These are phyloP conservation scores for Gamsiella multidivaricata DNA, from an alignment of 192 early-diverging fungal genomes.

Conservation along the genomic window DNA sequence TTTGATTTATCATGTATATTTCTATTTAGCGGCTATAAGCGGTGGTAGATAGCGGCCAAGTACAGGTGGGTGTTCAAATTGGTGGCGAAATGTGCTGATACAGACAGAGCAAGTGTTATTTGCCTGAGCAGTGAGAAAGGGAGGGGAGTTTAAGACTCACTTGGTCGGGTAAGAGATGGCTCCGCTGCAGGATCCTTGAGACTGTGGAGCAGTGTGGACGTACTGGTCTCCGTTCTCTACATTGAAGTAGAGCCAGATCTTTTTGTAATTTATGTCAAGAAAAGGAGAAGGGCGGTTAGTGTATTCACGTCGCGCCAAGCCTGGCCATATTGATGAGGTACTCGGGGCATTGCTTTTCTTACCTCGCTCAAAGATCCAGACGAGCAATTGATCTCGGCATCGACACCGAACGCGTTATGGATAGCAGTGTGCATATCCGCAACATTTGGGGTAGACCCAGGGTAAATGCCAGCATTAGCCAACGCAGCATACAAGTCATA, in stretches of 20 bases:
- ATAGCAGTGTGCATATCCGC: conserved; percentile 59
- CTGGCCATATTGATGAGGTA: too few relatives aligned
- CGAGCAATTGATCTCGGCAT: conserved; percentile 49
- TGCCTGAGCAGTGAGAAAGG: too few relatives aligned
- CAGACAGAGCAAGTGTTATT: too few relatives aligned
- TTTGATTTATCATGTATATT: neutral
- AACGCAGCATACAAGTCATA: conserved; percentile 70
- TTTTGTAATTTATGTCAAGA: neutral
- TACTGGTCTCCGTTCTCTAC: conserved; percentile 46
- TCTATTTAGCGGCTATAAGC: neutral
- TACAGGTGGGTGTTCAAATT: neutral
- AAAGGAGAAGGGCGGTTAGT: too few relatives aligned
- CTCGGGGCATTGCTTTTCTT: too few relatives aligned
- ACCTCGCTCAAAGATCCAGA: conserved; percentile 57
- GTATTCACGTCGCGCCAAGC: too few relatives aligned
- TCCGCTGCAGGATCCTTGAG: conserved; percentile 38
- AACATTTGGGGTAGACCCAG: conserved; percentile 57
- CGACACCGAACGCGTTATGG: conserved; percentile 48
- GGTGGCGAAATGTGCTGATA: too few relatives aligned
- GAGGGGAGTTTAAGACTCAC: neutral
- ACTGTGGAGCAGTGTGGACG: conserved; percentile 37
- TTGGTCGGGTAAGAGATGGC: conserved; percentile 29
- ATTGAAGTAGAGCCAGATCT: conserved; percentile 46
- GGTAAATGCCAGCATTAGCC: conserved; percentile 56
- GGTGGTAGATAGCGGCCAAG: too few relatives aligned